Base-by-base conservation (phyloP, 305 asterid genomes). In the Coffea humblotiana region DNA sequence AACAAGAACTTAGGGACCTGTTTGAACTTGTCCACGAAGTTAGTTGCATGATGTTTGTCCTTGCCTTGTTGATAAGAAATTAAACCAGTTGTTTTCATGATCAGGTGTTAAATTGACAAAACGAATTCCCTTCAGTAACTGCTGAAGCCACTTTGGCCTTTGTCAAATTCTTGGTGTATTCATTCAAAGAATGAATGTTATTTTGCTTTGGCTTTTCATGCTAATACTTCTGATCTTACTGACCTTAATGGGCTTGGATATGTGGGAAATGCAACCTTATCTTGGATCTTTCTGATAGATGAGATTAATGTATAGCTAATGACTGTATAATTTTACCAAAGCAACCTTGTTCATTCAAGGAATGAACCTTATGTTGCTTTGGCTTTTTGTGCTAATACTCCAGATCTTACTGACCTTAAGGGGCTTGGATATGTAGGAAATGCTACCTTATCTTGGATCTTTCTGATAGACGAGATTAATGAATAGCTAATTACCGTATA, bases 391-490 rank as follows among this genome's bases (percentile, higher is more conserved):
- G 58, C 14, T 78, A 52, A 23, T n/a, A 4, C 35, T n/a, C 58
- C 54, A 35, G 12, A 43, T 76, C 12, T 58, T 61, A 29, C 32
- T 61, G 67, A 23, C 43, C 58, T 23, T 23, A 43, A 71, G 23
- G 58, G 60, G 27, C 48, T 43, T 15, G 15, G 71, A 58, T 18
- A 25, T 15, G 21, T 15, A 13, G 52, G 64, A 78, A 54, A 54
- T 54, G 32, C 3, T 27, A 16, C 32, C 54, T 54, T 16, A 29
- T 37, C 11, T 18, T 37, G 66, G 35, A 52, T 58, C 47, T 25
- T 71, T 29, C 45, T 37, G 49, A 35, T 70, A 75, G 81, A 70
- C 61, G 27, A 45, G 75, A 78, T 23, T 27, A 67, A n/a, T 67
- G 49, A 23, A 21, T 66, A 63, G 54, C 3, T 68, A 40, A 19